Evolutionary conservation across 1,139 yeast genomes (phyloP).

Genomic region (Magnusiomyces suaveolens): DNA sequence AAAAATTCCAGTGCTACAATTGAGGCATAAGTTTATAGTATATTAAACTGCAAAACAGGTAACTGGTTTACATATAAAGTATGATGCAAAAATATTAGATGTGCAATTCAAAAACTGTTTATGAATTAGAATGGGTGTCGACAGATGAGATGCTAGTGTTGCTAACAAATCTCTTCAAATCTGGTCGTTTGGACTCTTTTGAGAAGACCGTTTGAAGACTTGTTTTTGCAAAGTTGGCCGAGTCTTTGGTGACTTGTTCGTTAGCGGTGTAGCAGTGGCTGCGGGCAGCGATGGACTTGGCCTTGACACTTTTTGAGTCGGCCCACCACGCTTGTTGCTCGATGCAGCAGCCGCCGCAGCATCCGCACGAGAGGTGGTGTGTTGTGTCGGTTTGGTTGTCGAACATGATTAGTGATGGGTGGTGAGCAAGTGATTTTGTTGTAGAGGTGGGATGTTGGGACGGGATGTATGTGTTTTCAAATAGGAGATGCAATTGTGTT

Average conservation of each 20-base stretch:
- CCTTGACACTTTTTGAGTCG: background rate
- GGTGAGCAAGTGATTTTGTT: conserved; percentile 2
- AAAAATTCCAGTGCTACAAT: background rate
- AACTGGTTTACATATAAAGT: too few species aligned
- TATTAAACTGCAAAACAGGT: too few species aligned
- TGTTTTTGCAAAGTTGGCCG: background rate
- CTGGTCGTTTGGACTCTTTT: background rate
- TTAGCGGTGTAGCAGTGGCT: background rate
- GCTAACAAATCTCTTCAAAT: background rate
- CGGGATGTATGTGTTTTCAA: background rate
- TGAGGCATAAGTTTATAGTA: background rate
- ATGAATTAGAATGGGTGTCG: background rate
- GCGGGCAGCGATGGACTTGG: background rate
- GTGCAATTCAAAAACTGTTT: background rate
- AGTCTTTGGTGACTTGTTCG: background rate
- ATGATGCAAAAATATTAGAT: too few species aligned
- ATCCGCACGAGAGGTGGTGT: conserved; percentile 40
- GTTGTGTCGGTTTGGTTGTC: conserved; percentile 39
- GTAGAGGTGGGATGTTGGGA: background rate
- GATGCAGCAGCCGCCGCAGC: conserved; percentile 40
- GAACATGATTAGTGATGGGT: conserved; percentile 14
- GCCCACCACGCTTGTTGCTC: conserved; percentile 41
- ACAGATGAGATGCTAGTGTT: background rate
- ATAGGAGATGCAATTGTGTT: background rate
- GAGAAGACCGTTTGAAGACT: too few species aligned